Conservation (phyloP, 2,329 filamentous ascomycete genomes). For the Tolypocladium inflatum region DNA sequence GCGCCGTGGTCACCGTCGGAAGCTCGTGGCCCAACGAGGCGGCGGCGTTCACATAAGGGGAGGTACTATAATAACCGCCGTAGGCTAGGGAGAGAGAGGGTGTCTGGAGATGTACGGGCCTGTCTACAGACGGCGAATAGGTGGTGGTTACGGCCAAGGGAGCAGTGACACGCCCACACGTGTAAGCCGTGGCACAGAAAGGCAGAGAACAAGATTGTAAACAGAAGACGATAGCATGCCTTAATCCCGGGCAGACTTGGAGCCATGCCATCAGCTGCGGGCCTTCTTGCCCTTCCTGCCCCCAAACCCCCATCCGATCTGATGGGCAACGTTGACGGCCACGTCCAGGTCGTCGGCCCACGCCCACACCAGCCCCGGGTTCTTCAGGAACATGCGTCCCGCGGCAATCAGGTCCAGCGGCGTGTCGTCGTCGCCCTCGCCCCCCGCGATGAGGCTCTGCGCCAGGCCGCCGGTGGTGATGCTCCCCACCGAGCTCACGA, state of each 20-base stretch:
- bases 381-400: conserved; percentile 48
- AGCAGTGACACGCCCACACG: too few species aligned
- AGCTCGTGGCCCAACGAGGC: too few species aligned
- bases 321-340: conserved; percentile 36
- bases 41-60: too few species aligned
- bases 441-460: conserved; percentile 33
- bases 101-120: too few species aligned
- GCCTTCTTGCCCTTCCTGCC: conserved; percentile 9
- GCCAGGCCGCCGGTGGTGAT: conserved; percentile 36
- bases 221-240: too few species aligned
- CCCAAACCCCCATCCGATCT: conserved; percentile 47
- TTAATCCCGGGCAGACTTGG: too few species aligned
- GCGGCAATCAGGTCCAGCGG: conserved; percentile 39
- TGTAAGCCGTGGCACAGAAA: too few species aligned
- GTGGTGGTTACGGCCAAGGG: too few species aligned
- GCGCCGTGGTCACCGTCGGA: conserved; percentile 17
- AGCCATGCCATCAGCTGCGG: conserved; percentile 16
- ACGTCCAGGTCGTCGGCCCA: conserved; percentile 45
- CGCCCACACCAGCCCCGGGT: conserved; percentile 44
- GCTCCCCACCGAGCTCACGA: conserved; percentile 37
- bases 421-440: conserved; percentile 21
- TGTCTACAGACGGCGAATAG: too few species aligned
- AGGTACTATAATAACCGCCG: too few species aligned
- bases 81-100: too few species aligned
- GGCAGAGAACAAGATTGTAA: too few species aligned